Evolutionary conservation across 2,329 filamentous ascomycete genomes (phyloP).

Genomic region (Penicillium glabrum): DNA sequence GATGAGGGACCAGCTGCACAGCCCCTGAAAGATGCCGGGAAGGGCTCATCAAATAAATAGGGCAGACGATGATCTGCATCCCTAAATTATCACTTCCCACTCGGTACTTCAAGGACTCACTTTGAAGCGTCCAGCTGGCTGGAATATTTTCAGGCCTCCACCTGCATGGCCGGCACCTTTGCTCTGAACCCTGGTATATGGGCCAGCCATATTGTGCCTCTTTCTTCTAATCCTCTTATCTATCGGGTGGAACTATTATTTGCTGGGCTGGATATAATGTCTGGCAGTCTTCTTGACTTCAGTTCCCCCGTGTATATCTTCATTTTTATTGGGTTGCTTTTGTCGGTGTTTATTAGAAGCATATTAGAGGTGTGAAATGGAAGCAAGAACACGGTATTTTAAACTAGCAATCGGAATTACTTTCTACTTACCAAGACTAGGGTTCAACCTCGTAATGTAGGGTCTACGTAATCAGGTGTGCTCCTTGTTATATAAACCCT

Average conservation of each 20-base stretch:
- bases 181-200: not conserved
- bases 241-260: not conserved
- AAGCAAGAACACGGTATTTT: not conserved
- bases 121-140: slow-evolving; percentile 1
- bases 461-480: too few species aligned
- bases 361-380: slow-evolving; percentile 12
- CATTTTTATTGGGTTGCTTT: slow-evolving; percentile 1
- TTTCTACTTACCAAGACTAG: not conserved
- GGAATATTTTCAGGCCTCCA: not conserved
- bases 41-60: slow-evolving; percentile 8
- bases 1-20: slow-evolving; percentile 24
- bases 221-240: not conserved
- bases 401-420: not conserved
- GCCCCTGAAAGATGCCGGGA: slow-evolving; percentile 14
- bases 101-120: not conserved
- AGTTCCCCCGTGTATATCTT: slow-evolving; percentile 5
- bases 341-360: slow-evolving; percentile 10
- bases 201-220: not conserved
- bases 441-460: not conserved
- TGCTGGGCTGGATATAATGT: not conserved
- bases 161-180: not conserved
- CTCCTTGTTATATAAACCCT: too few species aligned
- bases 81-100: not conserved
- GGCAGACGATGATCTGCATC: not conserved
- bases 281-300: not conserved